Conservation (phyloP, 179 eudicot species). For the Beta lomatogona region DNA sequence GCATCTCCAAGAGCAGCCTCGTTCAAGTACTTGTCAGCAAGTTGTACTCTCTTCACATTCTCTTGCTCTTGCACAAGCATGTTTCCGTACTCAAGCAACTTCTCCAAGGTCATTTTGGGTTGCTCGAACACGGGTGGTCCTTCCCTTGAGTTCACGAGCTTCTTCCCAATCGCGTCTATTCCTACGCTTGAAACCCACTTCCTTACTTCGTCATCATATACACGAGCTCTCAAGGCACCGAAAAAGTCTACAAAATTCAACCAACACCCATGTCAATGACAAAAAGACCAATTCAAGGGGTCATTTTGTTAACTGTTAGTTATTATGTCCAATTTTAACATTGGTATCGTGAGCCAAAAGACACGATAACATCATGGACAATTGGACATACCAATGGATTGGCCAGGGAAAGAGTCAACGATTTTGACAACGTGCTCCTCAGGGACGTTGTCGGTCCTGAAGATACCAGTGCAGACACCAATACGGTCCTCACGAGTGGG, state of each 20-base stretch:
- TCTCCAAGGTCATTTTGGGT: conserved; percentile 63
- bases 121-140: conserved; percentile 69
- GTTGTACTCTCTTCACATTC: conserved; percentile 86
- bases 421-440: conserved; percentile 50
- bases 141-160: conserved; percentile 70
- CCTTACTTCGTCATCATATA: conserved; percentile 84
- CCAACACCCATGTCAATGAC: background rate
- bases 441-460: conserved; percentile 54
- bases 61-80: conserved; percentile 84
- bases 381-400: conserved; percentile 61
- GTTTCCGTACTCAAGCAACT: conserved; percentile 72
- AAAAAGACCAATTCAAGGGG: no score
- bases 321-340: no score
- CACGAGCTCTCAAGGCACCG: conserved; percentile 86
- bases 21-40: conserved; percentile 68
- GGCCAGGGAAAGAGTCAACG: conserved; percentile 87
- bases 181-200: conserved; percentile 55
- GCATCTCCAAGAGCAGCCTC: conserved; percentile 88
- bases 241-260: conserved; percentile 57
- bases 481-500: conserved; percentile 85
- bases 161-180: conserved; percentile 58
- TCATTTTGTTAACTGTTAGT: no score
- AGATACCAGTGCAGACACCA: conserved; percentile 70
- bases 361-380: background rate
- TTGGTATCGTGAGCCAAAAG: no score